Percentiles rank a stretch among this genome's conserved stretches.
These are phyloP conservation scores for Clonostachys rhizophaga DNA, from an alignment of 2,329 filamentous ascomycete species.

Conservation along the genomic window DNA sequence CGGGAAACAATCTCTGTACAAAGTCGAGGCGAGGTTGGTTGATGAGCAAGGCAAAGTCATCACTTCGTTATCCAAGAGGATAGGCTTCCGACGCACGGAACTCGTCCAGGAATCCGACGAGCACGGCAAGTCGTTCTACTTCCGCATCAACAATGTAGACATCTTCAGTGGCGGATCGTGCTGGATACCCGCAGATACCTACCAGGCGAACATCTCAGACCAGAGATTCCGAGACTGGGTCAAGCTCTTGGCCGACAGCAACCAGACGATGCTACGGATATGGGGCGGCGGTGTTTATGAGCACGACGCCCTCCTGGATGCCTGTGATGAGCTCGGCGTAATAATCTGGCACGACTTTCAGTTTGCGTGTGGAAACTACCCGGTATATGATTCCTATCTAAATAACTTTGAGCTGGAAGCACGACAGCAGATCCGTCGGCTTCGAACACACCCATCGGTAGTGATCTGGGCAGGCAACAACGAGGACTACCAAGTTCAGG, in stretches of 20 bases:
- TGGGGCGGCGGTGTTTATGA: slow-evolving; percentile 74
- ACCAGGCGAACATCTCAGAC: slow-evolving; percentile 59
- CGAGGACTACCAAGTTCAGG: slow-evolving; percentile 71
- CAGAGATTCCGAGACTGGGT: slow-evolving; percentile 67
- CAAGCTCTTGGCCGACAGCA: slow-evolving; percentile 63
- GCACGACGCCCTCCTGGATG: slow-evolving; percentile 62
- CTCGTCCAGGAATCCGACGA: slow-evolving; percentile 50
- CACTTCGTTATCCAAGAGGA: slow-evolving; percentile 41
- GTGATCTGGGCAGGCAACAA: slow-evolving; percentile 79
- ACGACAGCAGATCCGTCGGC: slow-evolving; percentile 52
- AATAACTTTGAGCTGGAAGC: slow-evolving; percentile 58
- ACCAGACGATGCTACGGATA: slow-evolving; percentile 71
- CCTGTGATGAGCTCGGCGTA: slow-evolving; percentile 68
- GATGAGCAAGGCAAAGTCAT: slow-evolving; percentile 22
- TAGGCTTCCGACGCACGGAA: slow-evolving; percentile 58
- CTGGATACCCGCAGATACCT: slow-evolving; percentile 76
- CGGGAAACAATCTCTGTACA: slow-evolving; percentile 65
- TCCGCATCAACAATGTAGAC: slow-evolving; percentile 66
- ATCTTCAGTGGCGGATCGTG: slow-evolving; percentile 73
- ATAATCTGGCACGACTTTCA: slow-evolving; percentile 79
- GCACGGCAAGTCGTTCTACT: slow-evolving; percentile 70
- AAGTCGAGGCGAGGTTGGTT: slow-evolving; percentile 50
- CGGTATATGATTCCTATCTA: slow-evolving; percentile 56
- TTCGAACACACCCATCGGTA: slow-evolving; percentile 58
- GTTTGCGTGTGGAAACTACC: slow-evolving; percentile 70